Percentiles rank a stretch among this genome's conserved stretches.
Evolutionary conservation across 2,329 filamentous ascomycete species (phyloP).

Genomic region (Penicillium sp.): DNA sequence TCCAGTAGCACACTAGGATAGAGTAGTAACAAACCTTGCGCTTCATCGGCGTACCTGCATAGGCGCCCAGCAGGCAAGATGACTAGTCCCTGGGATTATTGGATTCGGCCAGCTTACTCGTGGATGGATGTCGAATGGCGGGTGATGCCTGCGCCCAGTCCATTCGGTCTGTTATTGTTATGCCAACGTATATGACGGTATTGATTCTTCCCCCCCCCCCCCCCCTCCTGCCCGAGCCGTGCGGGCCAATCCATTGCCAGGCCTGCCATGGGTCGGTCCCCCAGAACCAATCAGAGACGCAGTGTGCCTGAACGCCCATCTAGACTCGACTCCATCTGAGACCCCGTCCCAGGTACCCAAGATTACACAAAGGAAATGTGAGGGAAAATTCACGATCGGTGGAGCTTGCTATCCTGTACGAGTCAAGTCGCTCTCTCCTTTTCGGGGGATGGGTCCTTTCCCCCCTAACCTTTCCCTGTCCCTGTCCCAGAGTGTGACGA

Average conservation of each 20-base stretch:
- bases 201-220: constrained; percentile 2
- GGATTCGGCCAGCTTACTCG: background rate
- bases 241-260: constrained; percentile 22
- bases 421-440: constrained; percentile 7
- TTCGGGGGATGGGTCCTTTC: constrained; percentile 7
- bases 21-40: background rate
- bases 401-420: constrained; percentile 9
- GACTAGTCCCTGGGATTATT: background rate
- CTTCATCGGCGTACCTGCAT: background rate
- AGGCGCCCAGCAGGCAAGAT: background rate
- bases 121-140: background rate
- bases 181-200: background rate
- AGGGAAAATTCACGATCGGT: constrained; percentile 20
- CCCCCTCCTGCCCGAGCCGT: constrained; percentile 16
- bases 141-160: background rate
- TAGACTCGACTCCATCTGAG: constrained; percentile 13
- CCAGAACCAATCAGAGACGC: constrained; percentile 13
- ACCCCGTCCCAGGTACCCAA: background rate
- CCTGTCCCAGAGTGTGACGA: constrained; percentile 13
- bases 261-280: constrained; percentile 2
- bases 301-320: constrained; percentile 24
- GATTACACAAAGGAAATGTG: background rate
- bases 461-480: constrained; percentile 25
- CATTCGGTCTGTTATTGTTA: background rate
- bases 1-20: background rate